Evolutionary conservation across 2,329 filamentous ascomycete genomes (phyloP).

Genomic region (Clonostachys rosea): DNA sequence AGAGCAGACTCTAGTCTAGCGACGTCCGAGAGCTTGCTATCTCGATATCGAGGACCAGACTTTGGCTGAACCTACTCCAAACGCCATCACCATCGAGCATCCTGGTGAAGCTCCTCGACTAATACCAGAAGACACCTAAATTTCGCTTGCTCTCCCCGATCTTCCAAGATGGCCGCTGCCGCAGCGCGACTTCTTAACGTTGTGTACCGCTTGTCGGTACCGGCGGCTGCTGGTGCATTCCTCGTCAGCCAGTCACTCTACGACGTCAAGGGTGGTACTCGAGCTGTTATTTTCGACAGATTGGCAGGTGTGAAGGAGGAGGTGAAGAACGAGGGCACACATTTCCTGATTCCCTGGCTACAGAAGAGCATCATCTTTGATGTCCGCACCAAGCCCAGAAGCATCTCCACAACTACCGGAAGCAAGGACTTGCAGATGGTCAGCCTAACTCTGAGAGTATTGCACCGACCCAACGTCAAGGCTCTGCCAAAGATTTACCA

Average conservation of each 20-base stretch:
- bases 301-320: conserved; percentile 86
- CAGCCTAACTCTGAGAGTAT: conserved; percentile 89
- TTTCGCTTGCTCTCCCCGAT: background rate
- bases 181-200: conserved; percentile 50
- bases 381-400: conserved; percentile 93
- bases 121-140: background rate
- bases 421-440: conserved; percentile 99
- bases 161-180: conserved; percentile 43
- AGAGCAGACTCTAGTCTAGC: no score
- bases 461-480: conserved; percentile 92
- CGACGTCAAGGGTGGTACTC: conserved; percentile 91
- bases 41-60: no score
- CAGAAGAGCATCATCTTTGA: conserved; percentile 94
- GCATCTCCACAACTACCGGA: conserved; percentile 95
- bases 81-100: no score
- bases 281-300: conserved; percentile 97
- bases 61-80: no score
- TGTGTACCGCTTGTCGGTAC: conserved; percentile 67
- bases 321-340: conserved; percentile 93
- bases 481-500: conserved; percentile 97
- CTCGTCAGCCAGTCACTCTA: conserved; percentile 79
- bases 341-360: conserved; percentile 94
- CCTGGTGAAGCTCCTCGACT: background rate
- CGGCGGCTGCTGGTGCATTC: conserved; percentile 63
- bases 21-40: no score